Conservation (phyloP, 768 basidiomycete genomes). For the Mycena metata region DNA sequence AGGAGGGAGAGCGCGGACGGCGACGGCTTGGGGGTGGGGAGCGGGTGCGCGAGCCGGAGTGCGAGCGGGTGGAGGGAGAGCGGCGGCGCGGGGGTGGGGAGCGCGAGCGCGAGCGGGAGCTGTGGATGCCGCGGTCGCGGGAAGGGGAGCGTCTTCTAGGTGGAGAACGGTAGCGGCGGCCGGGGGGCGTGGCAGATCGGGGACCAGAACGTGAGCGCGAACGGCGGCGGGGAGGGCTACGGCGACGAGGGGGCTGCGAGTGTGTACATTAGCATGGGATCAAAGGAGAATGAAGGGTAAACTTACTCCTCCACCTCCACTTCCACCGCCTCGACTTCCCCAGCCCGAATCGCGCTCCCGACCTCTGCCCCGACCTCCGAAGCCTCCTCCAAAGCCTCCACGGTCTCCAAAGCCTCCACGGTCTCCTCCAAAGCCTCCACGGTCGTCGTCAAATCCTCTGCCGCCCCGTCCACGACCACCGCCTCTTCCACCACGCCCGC, state of each 20-base stretch:
- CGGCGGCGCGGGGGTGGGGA: conserved; percentile 49
- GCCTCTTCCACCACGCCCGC: conserved; percentile 72
- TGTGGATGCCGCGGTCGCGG: conserved; percentile 46
- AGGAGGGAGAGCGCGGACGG: conserved; percentile 59
- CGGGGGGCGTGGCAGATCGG: conserved; percentile 48
- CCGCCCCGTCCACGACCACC: conserved; percentile 59
- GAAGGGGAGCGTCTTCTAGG: conserved; percentile 60
- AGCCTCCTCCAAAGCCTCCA: conserved; percentile 15
- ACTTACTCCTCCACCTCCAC: conserved; percentile 48
- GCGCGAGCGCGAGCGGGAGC: conserved; percentile 49
- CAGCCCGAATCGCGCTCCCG: conserved; percentile 73
- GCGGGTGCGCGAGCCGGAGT: conserved; percentile 39
- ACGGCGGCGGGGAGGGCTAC: conserved; percentile 63
- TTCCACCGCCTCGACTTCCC: conserved; percentile 74
- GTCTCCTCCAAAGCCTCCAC: conserved; percentile 23
- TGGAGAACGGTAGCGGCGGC: conserved; percentile 56
- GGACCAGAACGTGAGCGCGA: conserved; percentile 47
- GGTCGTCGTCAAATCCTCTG: conserved; percentile 58
- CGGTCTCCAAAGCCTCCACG: conserved; percentile 41
- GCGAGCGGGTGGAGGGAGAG: conserved; percentile 47
- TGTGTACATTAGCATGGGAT: conserved; percentile 7
- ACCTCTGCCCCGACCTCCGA: conserved; percentile 45
- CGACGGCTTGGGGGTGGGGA: conserved; percentile 49
- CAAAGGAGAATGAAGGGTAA: conserved; percentile 32
- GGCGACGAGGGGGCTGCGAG: conserved; percentile 59